phyloP scores from a whole-genome alignment of 768 basidiomycete genomes.

The Neoboletus magnificus region DNA sequence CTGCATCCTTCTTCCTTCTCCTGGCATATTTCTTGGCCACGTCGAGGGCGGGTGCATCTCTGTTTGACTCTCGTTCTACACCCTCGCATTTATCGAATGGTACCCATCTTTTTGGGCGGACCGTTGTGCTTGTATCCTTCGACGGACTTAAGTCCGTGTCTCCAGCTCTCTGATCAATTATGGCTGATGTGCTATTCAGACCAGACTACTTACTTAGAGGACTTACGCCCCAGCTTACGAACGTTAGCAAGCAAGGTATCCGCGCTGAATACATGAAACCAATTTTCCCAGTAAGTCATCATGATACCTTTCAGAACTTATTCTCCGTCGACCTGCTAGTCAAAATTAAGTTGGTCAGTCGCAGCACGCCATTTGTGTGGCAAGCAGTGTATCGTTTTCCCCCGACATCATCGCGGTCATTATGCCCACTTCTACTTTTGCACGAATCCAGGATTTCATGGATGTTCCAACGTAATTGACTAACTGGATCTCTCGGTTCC shows the following conservation, averaged over 20 bases:
- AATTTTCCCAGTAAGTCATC: conserved; percentile 68
- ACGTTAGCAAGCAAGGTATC: conserved; percentile 72
- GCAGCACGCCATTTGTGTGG: background rate
- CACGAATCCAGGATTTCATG: background rate
- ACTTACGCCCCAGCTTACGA: conserved; percentile 72
- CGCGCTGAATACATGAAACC: conserved; percentile 80
- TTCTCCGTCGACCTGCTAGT: background rate
- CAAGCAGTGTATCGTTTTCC: background rate
- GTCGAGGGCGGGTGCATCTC: background rate
- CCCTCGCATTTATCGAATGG: conserved; percentile 57
- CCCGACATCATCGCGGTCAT: background rate
- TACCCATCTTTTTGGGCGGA: conserved; percentile 72
- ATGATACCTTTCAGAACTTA: background rate
- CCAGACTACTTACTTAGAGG: conserved; percentile 81
- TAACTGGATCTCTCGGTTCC: background rate
- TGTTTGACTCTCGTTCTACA: background rate
- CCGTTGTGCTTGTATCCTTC: conserved; percentile 80
- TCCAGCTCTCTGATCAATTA: background rate
- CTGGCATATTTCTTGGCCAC: conserved; percentile 1
- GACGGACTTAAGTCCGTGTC: conserved; percentile 54
- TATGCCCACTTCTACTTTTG: background rate
- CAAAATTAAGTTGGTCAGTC: background rate
- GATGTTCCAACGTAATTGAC: background rate
- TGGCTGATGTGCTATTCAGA: conserved; percentile 28
- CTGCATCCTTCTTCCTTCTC: conserved; percentile 5